A percentile compares a stretch with the other conserved stretches of the same genome.
These are phyloP conservation scores for Punctularia strigosozonata DNA, from an alignment of 768 basidiomycete genomes.

Conservation along the genomic window DNA sequence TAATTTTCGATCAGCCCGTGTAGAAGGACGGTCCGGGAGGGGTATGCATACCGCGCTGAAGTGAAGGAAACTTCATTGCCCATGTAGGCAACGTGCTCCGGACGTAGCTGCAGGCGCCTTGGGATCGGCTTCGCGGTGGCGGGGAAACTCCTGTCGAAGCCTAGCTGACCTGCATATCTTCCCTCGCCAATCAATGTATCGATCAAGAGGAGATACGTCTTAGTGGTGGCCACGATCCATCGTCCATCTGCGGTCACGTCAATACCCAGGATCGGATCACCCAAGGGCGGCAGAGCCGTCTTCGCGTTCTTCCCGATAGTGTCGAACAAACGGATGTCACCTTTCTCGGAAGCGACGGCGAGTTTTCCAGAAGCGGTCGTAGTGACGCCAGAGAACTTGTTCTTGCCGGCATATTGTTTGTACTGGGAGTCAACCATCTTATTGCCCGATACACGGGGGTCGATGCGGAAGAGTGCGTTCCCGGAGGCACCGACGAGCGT, in stretches of 20 bases:
- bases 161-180: constrained; percentile 66
- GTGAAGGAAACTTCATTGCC: constrained; percentile 77
- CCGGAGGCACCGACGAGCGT: constrained; percentile 89
- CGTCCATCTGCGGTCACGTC: constrained; percentile 92
- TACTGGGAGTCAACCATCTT: constrained; percentile 92
- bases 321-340: constrained; percentile 92
- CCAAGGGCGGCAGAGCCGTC: constrained; percentile 90
- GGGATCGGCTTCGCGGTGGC: constrained; percentile 90
- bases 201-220: constrained; percentile 87
- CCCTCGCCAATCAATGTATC: constrained; percentile 93
- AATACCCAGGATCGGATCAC: constrained; percentile 90
- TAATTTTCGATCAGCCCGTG: constrained; percentile 1
- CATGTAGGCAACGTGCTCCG: constrained; percentile 94
- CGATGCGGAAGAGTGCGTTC: constrained; percentile 95
- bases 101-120: constrained; percentile 72
- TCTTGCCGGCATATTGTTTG: constrained; percentile 94
- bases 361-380: constrained; percentile 82
- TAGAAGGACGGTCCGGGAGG: constrained; percentile 2
- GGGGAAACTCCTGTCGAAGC: constrained; percentile 94
- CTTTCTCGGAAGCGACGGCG: constrained; percentile 92
- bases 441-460: constrained; percentile 84
- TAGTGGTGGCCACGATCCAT: constrained; percentile 92
- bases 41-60: constrained; percentile 64
- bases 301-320: constrained; percentile 97
- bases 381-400: constrained; percentile 85